phyloP scores from a whole-genome alignment of 1,284 basidiomycete species.

The Prillingera fragicola region DNA sequence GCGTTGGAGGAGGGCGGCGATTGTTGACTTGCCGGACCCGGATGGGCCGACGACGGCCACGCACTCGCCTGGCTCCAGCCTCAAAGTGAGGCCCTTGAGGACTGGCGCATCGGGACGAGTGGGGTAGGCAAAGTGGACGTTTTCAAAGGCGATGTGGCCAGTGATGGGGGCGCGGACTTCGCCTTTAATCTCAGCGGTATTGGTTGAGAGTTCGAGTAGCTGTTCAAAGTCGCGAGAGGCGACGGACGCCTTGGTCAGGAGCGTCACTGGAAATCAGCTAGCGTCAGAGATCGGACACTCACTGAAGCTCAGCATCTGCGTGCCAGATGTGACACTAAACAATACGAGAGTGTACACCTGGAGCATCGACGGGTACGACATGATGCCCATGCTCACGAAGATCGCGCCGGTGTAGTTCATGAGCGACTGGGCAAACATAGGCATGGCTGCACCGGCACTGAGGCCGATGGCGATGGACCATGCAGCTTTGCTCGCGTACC shows the following conservation, averaged over 20 bases:
- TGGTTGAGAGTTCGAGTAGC: slow-evolving; percentile 57
- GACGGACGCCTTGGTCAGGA: slow-evolving; percentile 69
- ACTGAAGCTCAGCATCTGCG: slow-evolving; percentile 84
- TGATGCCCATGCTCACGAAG: slow-evolving; percentile 71
- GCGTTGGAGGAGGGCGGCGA: slow-evolving; percentile 73
- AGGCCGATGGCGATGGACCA: slow-evolving; percentile 78
- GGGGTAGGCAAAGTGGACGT: slow-evolving; percentile 78
- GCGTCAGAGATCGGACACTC: slow-evolving; percentile 43
- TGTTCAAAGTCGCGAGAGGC: slow-evolving; percentile 72
- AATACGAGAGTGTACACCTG: slow-evolving; percentile 85
- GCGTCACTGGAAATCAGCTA: slow-evolving; percentile 65
- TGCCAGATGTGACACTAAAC: slow-evolving; percentile 86
- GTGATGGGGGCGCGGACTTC: slow-evolving; percentile 59
- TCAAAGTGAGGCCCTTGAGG: slow-evolving; percentile 61
- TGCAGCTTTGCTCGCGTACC: slow-evolving; percentile 67
- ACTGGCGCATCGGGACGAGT: slow-evolving; percentile 67
- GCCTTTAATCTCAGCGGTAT: slow-evolving; percentile 64
- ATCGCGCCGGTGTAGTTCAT: slow-evolving; percentile 85
- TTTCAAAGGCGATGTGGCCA: slow-evolving; percentile 62
- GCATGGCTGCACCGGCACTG: slow-evolving; percentile 72
- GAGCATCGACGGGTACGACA: slow-evolving; percentile 80
- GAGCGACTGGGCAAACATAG: slow-evolving; percentile 77
- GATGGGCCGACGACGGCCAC: slow-evolving; percentile 84
- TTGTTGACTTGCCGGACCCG: slow-evolving; percentile 83
- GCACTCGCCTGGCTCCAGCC: slow-evolving; percentile 65